Evolutionary conservation across 805 yeast species (phyloP).

Genomic region (Lipomyces yamanashiensis): DNA sequence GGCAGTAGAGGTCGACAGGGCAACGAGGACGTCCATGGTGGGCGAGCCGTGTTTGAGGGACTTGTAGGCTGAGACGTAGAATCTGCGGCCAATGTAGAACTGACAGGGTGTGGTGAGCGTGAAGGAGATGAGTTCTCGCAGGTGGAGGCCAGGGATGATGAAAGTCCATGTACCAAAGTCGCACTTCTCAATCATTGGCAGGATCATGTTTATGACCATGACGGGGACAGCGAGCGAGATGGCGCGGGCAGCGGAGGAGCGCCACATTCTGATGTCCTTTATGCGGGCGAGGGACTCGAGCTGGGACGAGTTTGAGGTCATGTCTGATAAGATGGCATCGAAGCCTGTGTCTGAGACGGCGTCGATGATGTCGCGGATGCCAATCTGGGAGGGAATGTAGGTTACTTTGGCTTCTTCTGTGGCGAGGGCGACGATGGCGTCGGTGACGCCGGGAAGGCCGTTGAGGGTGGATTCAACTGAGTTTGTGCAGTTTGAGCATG

Average conservation of each 20-base stretch:
- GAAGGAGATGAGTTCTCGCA: conserved; percentile 67
- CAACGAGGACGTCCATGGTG: conserved; percentile 91
- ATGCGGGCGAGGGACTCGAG: conserved; percentile 67
- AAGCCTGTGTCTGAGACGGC: conserved; percentile 58
- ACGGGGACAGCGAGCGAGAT: conserved; percentile 68
- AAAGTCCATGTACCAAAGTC: conserved; percentile 42
- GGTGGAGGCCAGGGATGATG: conserved; percentile 63
- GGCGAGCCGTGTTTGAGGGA: conserved; percentile 72
- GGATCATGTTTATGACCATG: conserved; percentile 49
- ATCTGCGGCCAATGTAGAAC: conserved; percentile 67
- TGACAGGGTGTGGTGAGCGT: conserved; percentile 63
- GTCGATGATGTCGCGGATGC: conserved; percentile 66
- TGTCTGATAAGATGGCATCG: conserved; percentile 52
- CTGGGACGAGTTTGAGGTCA: conserved; percentile 67
- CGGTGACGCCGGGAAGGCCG: conserved; percentile 53
- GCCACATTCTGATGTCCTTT: conserved; percentile 78
- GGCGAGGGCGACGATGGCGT: conserved; percentile 56
- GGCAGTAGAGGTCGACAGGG: conserved; percentile 79
- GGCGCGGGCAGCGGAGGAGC: conserved; percentile 56
- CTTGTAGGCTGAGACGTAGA: conserved; percentile 65
- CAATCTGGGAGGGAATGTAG: conserved; percentile 58
- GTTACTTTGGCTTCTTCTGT: conserved; percentile 60
- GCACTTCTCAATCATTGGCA: conserved; percentile 38
- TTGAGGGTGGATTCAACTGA: conserved; percentile 56
- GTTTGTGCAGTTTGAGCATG: conserved; percentile 60